Conservation (phyloP, 495 filamentous ascomycete genomes). For the Penicillium angulare region DNA sequence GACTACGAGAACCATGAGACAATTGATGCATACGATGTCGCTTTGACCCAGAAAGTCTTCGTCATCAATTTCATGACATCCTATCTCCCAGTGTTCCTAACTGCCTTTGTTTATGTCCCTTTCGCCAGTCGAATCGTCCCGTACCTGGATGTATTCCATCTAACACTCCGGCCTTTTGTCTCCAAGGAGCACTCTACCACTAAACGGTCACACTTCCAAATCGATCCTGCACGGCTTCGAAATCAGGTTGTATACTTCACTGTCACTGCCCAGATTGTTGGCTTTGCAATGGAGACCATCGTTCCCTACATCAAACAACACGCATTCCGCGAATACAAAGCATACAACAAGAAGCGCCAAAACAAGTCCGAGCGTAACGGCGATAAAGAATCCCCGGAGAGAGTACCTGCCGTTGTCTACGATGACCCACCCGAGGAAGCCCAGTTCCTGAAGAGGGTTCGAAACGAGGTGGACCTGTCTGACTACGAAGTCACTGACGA, state of each 20-base stretch:
- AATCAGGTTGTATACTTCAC: constrained; percentile 98
- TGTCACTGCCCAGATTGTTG: constrained; percentile 91
- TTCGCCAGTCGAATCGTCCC: constrained; percentile 87
- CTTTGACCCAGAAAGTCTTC: constrained; percentile 87
- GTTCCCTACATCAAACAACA: constrained; percentile 81
- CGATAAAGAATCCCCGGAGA: constrained; percentile 26
- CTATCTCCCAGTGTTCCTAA: constrained; percentile 87
- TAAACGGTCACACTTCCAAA: constrained; percentile 64
- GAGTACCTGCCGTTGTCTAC: constrained; percentile 18
- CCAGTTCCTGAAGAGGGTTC: constrained; percentile 74
- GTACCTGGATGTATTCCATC: constrained; percentile 80
- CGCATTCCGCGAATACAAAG: constrained; percentile 69
- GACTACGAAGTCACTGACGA: constrained; percentile 87
- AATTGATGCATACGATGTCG: constrained; percentile 69
- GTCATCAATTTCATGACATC: constrained; percentile 97
- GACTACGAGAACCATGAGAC: constrained; percentile 94
- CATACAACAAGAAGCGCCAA: constrained; percentile 40
- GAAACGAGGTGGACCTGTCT: constrained; percentile 81
- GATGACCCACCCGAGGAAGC: constrained; percentile 68
- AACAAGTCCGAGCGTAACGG: constrained; percentile 25
- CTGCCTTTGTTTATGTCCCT: constrained; percentile 95
- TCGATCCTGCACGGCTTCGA: constrained; percentile 79
- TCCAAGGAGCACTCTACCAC: constrained; percentile 57
- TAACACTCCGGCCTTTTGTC: constrained; percentile 73
- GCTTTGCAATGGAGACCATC: constrained; percentile 79